Evolutionary conservation across 1,284 basidiomycete genomes (phyloP).

Genomic region (Ustilago loliicola): DNA sequence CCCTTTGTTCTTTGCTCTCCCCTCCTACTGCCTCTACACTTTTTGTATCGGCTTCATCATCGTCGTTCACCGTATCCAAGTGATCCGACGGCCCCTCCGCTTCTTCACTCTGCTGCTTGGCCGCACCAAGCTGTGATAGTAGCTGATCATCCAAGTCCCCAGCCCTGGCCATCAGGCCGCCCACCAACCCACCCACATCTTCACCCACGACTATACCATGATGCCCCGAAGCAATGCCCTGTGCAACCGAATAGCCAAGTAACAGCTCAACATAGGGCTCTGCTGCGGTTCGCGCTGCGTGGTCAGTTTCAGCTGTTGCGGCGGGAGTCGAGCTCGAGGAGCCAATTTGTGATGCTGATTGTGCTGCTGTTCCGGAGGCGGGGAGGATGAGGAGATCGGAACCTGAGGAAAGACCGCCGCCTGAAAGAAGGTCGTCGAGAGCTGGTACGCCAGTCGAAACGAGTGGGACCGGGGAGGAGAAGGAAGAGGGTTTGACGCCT

Average conservation of each 20-base stretch:
- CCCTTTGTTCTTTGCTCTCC: conserved; percentile 15
- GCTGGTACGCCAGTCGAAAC: conserved; percentile 91
- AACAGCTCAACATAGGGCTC: conserved; percentile 85
- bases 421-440: conserved; percentile 94
- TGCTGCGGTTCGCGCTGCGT: conserved; percentile 46
- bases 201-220: conserved; percentile 76
- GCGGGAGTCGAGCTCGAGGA: conserved; percentile 80
- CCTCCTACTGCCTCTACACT: neutral
- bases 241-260: conserved; percentile 87
- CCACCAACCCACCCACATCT: conserved; percentile 72
- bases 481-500: conserved; percentile 79
- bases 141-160: conserved; percentile 47
- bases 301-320: conserved; percentile 71
- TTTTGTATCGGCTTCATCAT: conserved; percentile 11
- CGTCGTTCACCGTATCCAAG: conserved; percentile 37
- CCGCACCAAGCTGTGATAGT: conserved; percentile 20
- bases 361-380: conserved; percentile 49
- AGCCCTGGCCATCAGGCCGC: conserved; percentile 61
- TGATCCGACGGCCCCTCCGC: conserved; percentile 27
- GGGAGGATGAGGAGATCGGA: conserved; percentile 79
- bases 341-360: conserved; percentile 50
- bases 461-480: conserved; percentile 77
- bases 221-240: conserved; percentile 83
- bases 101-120: neutral
- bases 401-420: conserved; percentile 85